Conservation (phyloP, 2,329 filamentous ascomycete genomes). For the Thelonectria discophora region DNA sequence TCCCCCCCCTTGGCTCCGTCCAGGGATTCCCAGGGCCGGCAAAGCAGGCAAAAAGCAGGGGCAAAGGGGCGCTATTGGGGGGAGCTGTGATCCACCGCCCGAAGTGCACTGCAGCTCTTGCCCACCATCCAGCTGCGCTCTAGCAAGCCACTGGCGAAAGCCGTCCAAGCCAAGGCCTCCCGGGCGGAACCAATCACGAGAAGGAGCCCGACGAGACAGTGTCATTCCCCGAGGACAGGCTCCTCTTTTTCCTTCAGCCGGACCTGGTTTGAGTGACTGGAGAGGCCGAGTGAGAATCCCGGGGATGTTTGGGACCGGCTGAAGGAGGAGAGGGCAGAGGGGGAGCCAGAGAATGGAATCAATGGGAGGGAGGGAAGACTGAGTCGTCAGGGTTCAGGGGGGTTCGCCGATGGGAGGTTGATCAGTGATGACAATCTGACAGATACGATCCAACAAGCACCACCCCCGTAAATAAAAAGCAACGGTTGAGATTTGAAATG, state of each 20-base stretch:
- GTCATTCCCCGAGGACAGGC: background rate
- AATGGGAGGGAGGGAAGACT: no score
- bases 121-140: background rate
- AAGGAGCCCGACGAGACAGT: background rate
- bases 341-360: no score
- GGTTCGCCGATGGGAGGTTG: background rate
- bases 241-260: background rate
- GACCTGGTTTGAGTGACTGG: background rate
- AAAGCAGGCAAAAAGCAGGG: background rate
- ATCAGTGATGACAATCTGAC: background rate
- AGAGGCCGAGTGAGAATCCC: background rate
- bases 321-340: background rate
- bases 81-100: no score
- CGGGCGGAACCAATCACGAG: background rate
- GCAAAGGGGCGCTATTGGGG: background rate
- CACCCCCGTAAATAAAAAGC: conserved; percentile 5
- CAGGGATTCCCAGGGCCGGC: background rate
- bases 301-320: background rate
- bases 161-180: background rate
- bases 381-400: background rate
- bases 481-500: background rate
- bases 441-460: conserved; percentile 5
- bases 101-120: no score
- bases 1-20: no score
- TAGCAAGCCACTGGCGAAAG: background rate